These are phyloP conservation scores for Panicum hallii DNA, from an alignment of 202 grass and related monocot genomes.

Conservation along the genomic window DNA sequence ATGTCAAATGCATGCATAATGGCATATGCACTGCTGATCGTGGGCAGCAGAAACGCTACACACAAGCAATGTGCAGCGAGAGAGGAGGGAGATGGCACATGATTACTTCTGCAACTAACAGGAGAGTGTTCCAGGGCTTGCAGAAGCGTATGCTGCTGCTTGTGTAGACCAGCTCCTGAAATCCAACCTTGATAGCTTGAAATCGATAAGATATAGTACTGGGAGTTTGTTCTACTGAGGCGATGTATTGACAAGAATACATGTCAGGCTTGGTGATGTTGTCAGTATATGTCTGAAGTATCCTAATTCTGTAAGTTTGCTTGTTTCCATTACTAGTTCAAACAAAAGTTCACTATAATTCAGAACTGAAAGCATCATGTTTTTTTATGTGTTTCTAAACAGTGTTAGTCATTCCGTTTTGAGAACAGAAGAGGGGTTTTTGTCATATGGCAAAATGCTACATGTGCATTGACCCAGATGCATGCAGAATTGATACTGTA, in stretches of 20 bases:
- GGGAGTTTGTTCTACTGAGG: not conserved
- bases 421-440: too few relatives aligned
- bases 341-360: not conserved
- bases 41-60: not conserved
- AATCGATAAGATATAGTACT: too few relatives aligned
- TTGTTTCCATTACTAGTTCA: not conserved
- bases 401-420: not conserved
- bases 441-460: too few relatives aligned
- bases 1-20: not conserved
- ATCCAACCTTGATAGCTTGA: not conserved
- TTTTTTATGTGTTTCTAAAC: not conserved
- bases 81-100: not conserved
- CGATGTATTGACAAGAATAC: not conserved
- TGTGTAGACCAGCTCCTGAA: not conserved
- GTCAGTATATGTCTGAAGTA: not conserved
- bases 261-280: not conserved
- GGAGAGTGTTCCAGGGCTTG: not conserved
- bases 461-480: too few relatives aligned
- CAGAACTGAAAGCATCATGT: not conserved
- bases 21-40: not conserved
- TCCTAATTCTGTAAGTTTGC: not conserved
- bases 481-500: not conserved
- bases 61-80: not conserved
- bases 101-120: not conserved
- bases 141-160: not conserved